phyloP scores from a whole-genome alignment of 2,329 filamentous ascomycete species.

The Colletotrichum shisoi region DNA sequence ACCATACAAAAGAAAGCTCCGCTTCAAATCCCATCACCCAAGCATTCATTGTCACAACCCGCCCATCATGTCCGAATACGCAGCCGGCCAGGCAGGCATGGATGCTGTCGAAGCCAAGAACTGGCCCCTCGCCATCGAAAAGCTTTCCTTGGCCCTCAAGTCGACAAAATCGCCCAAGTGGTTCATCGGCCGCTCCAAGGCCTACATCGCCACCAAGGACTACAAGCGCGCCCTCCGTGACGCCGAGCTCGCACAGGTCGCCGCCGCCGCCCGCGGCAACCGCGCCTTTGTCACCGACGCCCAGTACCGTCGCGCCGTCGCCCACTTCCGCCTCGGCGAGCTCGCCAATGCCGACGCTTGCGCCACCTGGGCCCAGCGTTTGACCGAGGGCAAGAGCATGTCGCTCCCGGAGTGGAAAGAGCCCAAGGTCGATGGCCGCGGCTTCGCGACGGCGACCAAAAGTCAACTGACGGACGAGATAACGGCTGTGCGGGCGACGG shows the following conservation, averaged over 20 bases:
- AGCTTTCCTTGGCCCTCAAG: constrained; percentile 73
- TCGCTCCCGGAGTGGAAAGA: constrained; percentile 47
- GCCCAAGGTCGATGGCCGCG: constrained; percentile 53
- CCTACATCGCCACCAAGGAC: constrained; percentile 71
- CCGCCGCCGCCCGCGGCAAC: constrained; percentile 72
- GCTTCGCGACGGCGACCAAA: constrained; percentile 57
- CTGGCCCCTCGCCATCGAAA: constrained; percentile 71
- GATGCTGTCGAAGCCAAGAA: constrained; percentile 68
- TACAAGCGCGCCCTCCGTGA: constrained; percentile 72
- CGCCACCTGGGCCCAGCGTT: constrained; percentile 64
- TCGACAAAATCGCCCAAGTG: constrained; percentile 75
- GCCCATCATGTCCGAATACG: constrained; percentile 60
- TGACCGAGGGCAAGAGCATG: constrained; percentile 52
- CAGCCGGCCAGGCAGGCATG: constrained; percentile 68
- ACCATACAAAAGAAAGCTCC: background rate
- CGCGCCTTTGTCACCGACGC: constrained; percentile 80
- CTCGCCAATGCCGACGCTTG: constrained; percentile 80
- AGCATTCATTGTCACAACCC: background rate
- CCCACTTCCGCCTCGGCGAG: constrained; percentile 72
- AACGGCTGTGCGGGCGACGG: constrained; percentile 44
- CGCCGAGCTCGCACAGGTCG: constrained; percentile 70
- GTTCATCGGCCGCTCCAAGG: constrained; percentile 82
- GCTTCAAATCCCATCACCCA: background rate
- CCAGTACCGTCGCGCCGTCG: constrained; percentile 80
- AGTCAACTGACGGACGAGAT: constrained; percentile 45